Conservation (phyloP, 177 flowering plant genomes). For the Tripterygium wilfordii region DNA sequence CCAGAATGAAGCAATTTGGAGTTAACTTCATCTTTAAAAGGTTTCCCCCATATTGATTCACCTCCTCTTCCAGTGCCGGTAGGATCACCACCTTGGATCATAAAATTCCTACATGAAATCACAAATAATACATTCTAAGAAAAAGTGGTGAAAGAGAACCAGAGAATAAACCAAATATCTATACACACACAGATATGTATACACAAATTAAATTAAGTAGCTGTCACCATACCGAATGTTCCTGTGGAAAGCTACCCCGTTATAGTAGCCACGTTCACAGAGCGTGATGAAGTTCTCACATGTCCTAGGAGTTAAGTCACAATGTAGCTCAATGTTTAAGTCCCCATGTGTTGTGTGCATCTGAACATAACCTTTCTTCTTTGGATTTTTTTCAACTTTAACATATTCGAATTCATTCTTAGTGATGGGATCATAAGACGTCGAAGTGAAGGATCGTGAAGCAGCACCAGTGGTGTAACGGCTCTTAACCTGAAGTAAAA, state of each 20-base stretch:
- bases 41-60: conserved; percentile 95
- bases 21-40: conserved; percentile 86
- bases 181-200: too few species aligned
- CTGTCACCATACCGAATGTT: conserved; percentile 56
- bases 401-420: conserved; percentile 86
- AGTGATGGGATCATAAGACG: conserved; percentile 92
- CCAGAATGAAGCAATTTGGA: conserved; percentile 90
- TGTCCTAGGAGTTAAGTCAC: conserved; percentile 89
- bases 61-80: conserved; percentile 96
- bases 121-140: too few species aligned
- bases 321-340: conserved; percentile 90
- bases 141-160: too few species aligned
- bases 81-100: conserved; percentile 99
- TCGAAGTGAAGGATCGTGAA: conserved; percentile 94
- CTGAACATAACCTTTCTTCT: conserved; percentile 92
- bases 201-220: background rate
- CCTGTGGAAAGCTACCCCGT: conserved; percentile 88
- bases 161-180: too few species aligned
- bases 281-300: conserved; percentile 95
- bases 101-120: conserved; percentile 61
- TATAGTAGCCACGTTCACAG: conserved; percentile 87
- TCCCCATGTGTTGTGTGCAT: conserved; percentile 95
- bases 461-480: conserved; percentile 91
- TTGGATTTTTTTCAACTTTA: conserved; percentile 93
- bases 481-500: conserved; percentile 68